These are phyloP conservation scores for Beta macrorhiza DNA, from an alignment of 179 eudicot species.

Conservation along the genomic window DNA sequence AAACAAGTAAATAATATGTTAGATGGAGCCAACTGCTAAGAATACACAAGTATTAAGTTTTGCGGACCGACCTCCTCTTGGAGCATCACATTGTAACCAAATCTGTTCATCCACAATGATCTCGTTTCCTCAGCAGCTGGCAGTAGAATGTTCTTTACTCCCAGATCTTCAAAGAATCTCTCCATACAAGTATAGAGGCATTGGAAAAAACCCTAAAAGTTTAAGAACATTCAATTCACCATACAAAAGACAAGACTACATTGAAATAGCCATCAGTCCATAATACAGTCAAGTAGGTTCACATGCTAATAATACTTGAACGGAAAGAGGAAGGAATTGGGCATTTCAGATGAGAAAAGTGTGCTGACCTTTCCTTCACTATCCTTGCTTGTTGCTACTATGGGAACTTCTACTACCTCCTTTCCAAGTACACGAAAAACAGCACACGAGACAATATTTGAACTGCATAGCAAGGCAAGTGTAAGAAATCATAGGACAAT, in stretches of 20 bases:
- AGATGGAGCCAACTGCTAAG: neutral
- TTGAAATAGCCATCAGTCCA: neutral
- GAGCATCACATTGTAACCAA: conserved; percentile 41
- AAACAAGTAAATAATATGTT: neutral
- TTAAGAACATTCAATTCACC: neutral
- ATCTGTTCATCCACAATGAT: conserved; percentile 50
- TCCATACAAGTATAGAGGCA: conserved; percentile 51
- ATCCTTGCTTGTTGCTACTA: conserved; percentile 65
- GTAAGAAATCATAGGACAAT: neutral
- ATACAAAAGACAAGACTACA: neutral
- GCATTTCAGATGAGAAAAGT: neutral
- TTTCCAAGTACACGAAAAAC: conserved; percentile 69
- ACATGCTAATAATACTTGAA: neutral
- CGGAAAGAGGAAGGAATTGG: neutral
- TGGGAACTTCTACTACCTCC: conserved; percentile 80
- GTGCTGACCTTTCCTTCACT: conserved; percentile 60
- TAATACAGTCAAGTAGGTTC: neutral
- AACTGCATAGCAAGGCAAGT: conserved; percentile 46
- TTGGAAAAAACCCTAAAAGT: conserved; percentile 54
- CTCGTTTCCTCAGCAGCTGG: conserved; percentile 61
- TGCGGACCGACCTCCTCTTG: conserved; percentile 26
- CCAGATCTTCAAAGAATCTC: conserved; percentile 36
- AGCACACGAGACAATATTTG: conserved; percentile 69
- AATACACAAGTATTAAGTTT: neutral
- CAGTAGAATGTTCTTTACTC: conserved; percentile 42